Evolutionary conservation across 148 eudicot genomes (phyloP).

Genomic region (Camellia granthamiana): DNA sequence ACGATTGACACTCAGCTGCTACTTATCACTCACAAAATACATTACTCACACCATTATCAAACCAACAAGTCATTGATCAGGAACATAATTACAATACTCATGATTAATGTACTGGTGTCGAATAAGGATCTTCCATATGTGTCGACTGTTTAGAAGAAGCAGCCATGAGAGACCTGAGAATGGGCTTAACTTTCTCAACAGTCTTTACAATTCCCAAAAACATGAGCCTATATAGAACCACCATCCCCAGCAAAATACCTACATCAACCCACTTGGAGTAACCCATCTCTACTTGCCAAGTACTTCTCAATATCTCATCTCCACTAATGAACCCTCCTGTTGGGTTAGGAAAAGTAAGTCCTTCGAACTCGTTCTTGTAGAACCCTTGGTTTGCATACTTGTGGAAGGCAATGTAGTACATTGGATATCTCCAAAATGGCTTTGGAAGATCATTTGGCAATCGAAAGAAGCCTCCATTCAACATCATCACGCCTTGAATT

Average conservation of each 20-base stretch:
- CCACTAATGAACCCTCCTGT: constrained; percentile 36
- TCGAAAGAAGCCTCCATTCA: constrained; percentile 56
- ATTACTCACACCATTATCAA: too few species aligned
- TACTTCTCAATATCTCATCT: constrained; percentile 37
- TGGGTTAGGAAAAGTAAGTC: constrained; percentile 40
- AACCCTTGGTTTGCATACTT: constrained; percentile 48
- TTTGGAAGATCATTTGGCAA: constrained; percentile 56
- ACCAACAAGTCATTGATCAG: too few species aligned
- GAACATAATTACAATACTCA: too few species aligned
- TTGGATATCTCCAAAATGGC: constrained; percentile 53
- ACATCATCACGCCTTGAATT: constrained; percentile 59
- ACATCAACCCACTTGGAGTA: constrained; percentile 72
- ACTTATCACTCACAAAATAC: background rate
- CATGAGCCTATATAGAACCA: constrained; percentile 48
- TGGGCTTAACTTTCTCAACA: constrained; percentile 41
- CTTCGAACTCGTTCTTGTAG: constrained; percentile 53
- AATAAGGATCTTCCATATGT: background rate
- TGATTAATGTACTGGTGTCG: background rate
- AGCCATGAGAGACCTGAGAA: constrained; percentile 19
- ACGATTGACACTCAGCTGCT: background rate
- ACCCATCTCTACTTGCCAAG: constrained; percentile 63
- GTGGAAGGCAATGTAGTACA: constrained; percentile 51
- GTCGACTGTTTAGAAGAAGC: background rate
- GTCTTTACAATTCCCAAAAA: constrained; percentile 46
- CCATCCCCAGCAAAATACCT: constrained; percentile 60